phyloP scores from a whole-genome alignment of 2,329 filamentous ascomycete species.

The Cytospora mali region DNA sequence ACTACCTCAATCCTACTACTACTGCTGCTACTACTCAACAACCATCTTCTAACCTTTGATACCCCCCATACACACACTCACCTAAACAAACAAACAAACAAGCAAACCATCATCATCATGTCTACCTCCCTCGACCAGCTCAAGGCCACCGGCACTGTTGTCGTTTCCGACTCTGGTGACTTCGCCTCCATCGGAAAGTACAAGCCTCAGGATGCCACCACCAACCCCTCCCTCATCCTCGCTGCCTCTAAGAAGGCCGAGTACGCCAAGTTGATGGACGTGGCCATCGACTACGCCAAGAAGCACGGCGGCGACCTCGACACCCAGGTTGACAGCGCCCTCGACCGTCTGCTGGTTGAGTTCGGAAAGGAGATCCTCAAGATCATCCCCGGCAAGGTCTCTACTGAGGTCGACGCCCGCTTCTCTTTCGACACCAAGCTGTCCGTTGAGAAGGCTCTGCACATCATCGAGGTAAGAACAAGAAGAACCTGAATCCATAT shows the following conservation, averaged over 20 bases:
- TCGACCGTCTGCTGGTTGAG: conserved; percentile 94
- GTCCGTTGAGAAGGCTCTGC: conserved; percentile 92
- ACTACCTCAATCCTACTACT: too few relatives aligned
- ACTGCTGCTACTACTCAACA: background rate
- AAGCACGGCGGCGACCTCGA: conserved; percentile 62
- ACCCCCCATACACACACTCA: background rate
- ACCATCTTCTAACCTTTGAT: background rate
- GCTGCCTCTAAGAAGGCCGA: conserved; percentile 97
- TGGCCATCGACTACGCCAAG: conserved; percentile 86
- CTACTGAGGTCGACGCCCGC: conserved; percentile 94
- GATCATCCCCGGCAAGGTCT: conserved; percentile 97
- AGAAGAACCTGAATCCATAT: too few relatives aligned
- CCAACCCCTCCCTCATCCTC: conserved; percentile 98
- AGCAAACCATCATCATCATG: conserved; percentile 56
- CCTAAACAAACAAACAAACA: conserved; percentile 1
- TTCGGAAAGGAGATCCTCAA: conserved; percentile 97
- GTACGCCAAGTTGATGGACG: conserved; percentile 90
- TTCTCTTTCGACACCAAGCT: conserved; percentile 95
- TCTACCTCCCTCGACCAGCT: conserved; percentile 91
- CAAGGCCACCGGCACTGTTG: conserved; percentile 94
- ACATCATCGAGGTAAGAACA: conserved; percentile 86
- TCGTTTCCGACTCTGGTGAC: conserved; percentile 95
- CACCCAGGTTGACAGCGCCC: conserved; percentile 82
- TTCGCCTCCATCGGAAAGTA: conserved; percentile 92
- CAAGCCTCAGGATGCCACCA: conserved; percentile 99